These are phyloP conservation scores for Lepiota brunneoincarnata DNA, from an alignment of 768 basidiomycete species.

Conservation along the genomic window DNA sequence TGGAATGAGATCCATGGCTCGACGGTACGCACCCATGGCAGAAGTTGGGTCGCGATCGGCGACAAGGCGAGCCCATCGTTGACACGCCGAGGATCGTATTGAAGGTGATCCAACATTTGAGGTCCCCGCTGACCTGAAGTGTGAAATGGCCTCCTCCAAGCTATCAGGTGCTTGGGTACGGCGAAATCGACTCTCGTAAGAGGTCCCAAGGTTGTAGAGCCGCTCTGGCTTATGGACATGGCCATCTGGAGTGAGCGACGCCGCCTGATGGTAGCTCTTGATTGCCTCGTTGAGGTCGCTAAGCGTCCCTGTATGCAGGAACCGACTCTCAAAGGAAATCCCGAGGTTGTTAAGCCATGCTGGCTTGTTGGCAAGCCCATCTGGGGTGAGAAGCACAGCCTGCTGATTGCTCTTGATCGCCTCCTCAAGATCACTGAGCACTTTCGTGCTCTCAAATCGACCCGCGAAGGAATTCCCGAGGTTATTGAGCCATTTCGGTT, in stretches of 20 bases:
- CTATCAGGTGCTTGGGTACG: no score
- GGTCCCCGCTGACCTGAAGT: no score
- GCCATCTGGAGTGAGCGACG: constrained; percentile 16
- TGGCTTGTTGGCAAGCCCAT: constrained; percentile 5
- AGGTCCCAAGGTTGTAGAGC: constrained; percentile 12
- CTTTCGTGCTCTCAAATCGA: constrained; percentile 13
- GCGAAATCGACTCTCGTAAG: not conserved
- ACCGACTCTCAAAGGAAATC: constrained; percentile 12
- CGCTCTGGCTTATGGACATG: not conserved
- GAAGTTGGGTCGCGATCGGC: no score
- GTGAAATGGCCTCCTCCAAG: no score
- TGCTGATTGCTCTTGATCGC: constrained; percentile 14
- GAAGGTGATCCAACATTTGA: no score
- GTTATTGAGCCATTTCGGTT: constrained; percentile 13
- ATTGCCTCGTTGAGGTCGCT: constrained; percentile 13
- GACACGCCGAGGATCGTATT: no score
- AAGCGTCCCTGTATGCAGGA: constrained; percentile 5
- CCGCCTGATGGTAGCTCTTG: constrained; percentile 1
- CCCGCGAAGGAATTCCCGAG: constrained; percentile 16
- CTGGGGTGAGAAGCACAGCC: constrained; percentile 9
- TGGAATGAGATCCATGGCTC: no score
- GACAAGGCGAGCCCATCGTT: no score
- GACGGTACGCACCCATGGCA: no score
- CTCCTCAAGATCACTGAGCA: constrained; percentile 13
- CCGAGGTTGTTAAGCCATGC: constrained; percentile 12